Percentiles rank a stretch among this genome's conserved stretches.
Evolutionary conservation across 225 moss, liverwort and hornwort species (phyloP).

Genomic region (Asterella californica): DNA sequence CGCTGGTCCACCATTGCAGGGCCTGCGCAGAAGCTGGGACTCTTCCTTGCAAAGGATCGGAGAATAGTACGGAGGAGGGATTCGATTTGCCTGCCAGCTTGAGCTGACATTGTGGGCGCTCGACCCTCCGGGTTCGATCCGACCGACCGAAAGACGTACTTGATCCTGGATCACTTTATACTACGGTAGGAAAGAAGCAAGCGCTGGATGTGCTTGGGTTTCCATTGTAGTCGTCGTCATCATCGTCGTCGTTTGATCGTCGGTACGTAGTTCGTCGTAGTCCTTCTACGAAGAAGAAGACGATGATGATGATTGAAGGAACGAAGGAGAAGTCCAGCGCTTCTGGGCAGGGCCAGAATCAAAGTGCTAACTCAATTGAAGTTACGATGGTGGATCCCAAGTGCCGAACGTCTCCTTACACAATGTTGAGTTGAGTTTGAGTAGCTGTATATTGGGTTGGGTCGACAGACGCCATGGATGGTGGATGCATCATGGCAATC

Average conservation of each 20-base stretch:
- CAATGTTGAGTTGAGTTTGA: conserved; percentile 9
- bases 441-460: conserved; percentile 23
- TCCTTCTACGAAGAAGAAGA: neutral
- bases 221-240: neutral
- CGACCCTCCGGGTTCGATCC: neutral
- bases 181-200: neutral
- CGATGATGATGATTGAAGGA: no score
- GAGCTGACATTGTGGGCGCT: conserved; percentile 6
- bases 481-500: neutral
- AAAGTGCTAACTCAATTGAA: conserved; percentile 5
- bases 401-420: conserved; percentile 28
- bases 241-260: neutral
- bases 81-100: conserved; percentile 15
- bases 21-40: conserved; percentile 46
- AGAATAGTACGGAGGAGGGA: neutral
- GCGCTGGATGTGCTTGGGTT: neutral
- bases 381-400: conserved; percentile 36
- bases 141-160: neutral
- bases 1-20: conserved; percentile 40
- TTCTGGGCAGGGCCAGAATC: conserved; percentile 42
- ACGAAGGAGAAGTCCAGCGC: conserved; percentile 34
- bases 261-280: neutral
- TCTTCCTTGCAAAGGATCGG: conserved; percentile 3
- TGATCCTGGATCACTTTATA: neutral
- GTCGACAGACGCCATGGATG: conserved; percentile 9